Conservation (phyloP, 768 basidiomycete species). For the Leucocoprinus sp. region DNA sequence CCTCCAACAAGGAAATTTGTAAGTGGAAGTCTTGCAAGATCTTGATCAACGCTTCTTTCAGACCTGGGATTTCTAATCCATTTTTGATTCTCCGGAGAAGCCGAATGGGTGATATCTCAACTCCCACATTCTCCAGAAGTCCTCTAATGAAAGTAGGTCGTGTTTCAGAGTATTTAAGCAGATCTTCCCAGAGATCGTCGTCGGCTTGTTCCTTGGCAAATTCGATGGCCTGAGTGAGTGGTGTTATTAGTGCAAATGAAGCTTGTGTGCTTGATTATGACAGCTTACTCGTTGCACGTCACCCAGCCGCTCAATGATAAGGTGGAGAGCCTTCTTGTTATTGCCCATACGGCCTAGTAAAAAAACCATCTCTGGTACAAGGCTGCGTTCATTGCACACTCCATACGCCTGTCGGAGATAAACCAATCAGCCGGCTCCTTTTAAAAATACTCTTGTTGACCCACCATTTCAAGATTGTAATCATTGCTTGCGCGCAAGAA, state of each 20-base stretch:
- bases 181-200: conserved; percentile 96
- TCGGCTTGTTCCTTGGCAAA: conserved; percentile 97
- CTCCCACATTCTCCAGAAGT: conserved; percentile 89
- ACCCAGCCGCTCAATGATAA: conserved; percentile 91
- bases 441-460: conserved; percentile 5
- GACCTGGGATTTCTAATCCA: conserved; percentile 90
- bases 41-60: conserved; percentile 92
- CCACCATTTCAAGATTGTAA: conserved; percentile 81
- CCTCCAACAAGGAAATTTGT: conserved; percentile 87
- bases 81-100: conserved; percentile 93
- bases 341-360: conserved; percentile 96
- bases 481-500: conserved; percentile 87
- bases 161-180: conserved; percentile 90
- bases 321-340: conserved; percentile 86
- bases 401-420: conserved; percentile 58
- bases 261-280: background rate
- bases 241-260: background rate
- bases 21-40: conserved; percentile 95
- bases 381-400: conserved; percentile 76
- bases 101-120: conserved; percentile 91
- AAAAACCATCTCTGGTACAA: conserved; percentile 97
- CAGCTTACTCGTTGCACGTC: conserved; percentile 77
- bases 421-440: background rate
- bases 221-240: conserved; percentile 72
- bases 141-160: conserved; percentile 94